Evolutionary conservation across 129 eudicot species (phyloP).

Genomic region (Helichrysum umbraculigerum): DNA sequence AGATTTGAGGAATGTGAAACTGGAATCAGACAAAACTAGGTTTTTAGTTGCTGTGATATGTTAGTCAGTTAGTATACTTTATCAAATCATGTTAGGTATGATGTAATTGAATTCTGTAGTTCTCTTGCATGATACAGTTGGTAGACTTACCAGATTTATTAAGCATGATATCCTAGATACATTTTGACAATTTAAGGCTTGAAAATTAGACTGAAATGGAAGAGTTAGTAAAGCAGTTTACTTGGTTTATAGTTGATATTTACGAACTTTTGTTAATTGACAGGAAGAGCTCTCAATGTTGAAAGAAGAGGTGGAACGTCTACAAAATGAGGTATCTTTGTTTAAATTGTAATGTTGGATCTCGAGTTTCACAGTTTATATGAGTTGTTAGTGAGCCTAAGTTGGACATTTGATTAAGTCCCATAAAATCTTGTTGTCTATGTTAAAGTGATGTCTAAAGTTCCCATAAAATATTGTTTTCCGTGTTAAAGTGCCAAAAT

Average conservation of each 20-base stretch:
- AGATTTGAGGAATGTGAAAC: constrained; percentile 15
- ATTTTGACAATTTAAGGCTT: constrained; percentile 16
- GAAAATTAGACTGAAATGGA: constrained; percentile 22
- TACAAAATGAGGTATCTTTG: constrained; percentile 56
- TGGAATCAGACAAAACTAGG: constrained; percentile 16
- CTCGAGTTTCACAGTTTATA: neutral
- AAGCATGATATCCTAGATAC: neutral
- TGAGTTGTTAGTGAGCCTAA: neutral
- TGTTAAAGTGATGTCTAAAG: neutral
- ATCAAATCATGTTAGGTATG: neutral
- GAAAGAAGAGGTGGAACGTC: constrained; percentile 55
- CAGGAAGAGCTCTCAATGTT: constrained; percentile 76
- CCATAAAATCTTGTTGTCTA: neutral
- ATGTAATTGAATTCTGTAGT: neutral
- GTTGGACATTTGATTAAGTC: constrained; percentile 3
- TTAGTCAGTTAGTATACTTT: neutral
- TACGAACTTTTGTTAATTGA: constrained; percentile 27
- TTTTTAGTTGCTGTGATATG: constrained; percentile 8
- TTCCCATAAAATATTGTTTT: neutral
- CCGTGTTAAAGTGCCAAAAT: constrained; percentile 11
- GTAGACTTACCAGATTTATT: constrained; percentile 4
- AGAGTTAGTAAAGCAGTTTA: constrained; percentile 12
- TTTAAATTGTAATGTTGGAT: constrained; percentile 10
- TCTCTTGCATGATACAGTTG: constrained; percentile 8
- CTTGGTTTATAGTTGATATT: constrained; percentile 1